phyloP scores from a whole-genome alignment of 2,329 filamentous ascomycete genomes.

The Aspergillus arachidicola region DNA sequence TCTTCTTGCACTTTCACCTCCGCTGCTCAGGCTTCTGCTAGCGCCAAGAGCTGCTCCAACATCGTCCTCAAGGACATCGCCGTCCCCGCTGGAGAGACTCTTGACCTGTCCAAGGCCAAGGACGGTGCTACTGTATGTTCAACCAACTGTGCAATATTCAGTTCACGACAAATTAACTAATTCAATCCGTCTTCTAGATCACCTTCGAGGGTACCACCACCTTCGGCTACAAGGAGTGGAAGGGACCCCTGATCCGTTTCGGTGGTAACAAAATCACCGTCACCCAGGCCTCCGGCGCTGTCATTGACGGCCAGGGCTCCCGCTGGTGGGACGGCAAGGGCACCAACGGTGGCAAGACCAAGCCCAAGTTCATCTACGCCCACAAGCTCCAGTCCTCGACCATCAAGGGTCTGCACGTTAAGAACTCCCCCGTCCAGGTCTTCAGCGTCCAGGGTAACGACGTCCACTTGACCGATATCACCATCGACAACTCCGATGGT shows the following conservation, averaged over 20 bases:
- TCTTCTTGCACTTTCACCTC: conserved; percentile 60
- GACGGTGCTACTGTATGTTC: conserved; percentile 50
- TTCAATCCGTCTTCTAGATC: conserved; percentile 39
- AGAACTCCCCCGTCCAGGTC: conserved; percentile 43
- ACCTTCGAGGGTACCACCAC: conserved; percentile 67
- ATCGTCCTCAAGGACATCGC: conserved; percentile 57
- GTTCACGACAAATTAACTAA: background rate
- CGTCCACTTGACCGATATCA: conserved; percentile 55
- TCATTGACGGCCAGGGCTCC: conserved; percentile 59
- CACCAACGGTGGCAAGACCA: conserved; percentile 62
- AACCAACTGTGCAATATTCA: conserved; percentile 5
- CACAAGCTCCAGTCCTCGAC: conserved; percentile 35
- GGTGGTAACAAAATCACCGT: conserved; percentile 60
- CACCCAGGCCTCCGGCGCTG: conserved; percentile 52
- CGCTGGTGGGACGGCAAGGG: conserved; percentile 65
- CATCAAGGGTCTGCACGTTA: conserved; percentile 37
- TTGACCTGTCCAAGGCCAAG: conserved; percentile 59
- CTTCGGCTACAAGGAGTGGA: conserved; percentile 68
- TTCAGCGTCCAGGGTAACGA: conserved; percentile 50
- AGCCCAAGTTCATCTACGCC: conserved; percentile 67
- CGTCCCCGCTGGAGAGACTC: conserved; percentile 61
- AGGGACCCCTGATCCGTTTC: conserved; percentile 64
- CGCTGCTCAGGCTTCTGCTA: conserved; percentile 50
- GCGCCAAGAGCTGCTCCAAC: conserved; percentile 56
- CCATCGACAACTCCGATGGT: conserved; percentile 61